Percentiles rank a stretch among this genome's conserved stretches.
Evolutionary conservation across 495 filamentous ascomycete genomes (phyloP).

Genomic region (Amniculicola lignicola): DNA sequence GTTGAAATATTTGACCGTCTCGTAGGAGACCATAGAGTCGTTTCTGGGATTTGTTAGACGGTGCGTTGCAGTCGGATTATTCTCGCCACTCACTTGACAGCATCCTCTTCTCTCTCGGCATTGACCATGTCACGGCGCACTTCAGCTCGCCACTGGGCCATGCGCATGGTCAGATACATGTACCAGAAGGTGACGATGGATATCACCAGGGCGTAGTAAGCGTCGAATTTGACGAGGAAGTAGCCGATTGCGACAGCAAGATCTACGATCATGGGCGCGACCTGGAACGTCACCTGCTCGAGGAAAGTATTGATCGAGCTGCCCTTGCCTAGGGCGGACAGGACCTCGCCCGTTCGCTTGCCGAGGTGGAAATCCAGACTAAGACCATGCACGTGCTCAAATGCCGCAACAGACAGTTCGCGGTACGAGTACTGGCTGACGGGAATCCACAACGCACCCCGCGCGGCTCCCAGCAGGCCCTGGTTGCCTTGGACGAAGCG

Average conservation of each 20-base stretch:
- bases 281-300: conserved; percentile 91
- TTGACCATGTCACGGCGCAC: conserved; percentile 92
- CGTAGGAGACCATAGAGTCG: conserved; percentile 95
- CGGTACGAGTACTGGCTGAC: conserved; percentile 95
- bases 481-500: conserved; percentile 85
- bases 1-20: conserved; percentile 99
- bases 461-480: conserved; percentile 76
- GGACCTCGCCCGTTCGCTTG: conserved; percentile 93
- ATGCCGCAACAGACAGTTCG: conserved; percentile 87
- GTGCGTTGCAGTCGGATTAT: not conserved
- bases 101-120: conserved; percentile 88
- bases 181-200: conserved; percentile 93
- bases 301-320: conserved; percentile 95
- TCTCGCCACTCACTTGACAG: conserved; percentile 63
- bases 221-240: conserved; percentile 76
- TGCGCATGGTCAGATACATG: conserved; percentile 88
- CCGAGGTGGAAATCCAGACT: conserved; percentile 95
- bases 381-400: conserved; percentile 93
- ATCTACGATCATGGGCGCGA: conserved; percentile 92
- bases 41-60: conserved; percentile 52
- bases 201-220: conserved; percentile 89
- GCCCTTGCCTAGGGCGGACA: conserved; percentile 92
- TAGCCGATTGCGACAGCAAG: conserved; percentile 81
- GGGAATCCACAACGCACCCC: conserved; percentile 88
- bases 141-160: conserved; percentile 90